Evolutionary conservation across 768 basidiomycete genomes (phyloP).

Genomic region (Kwoniella dendrophila): DNA sequence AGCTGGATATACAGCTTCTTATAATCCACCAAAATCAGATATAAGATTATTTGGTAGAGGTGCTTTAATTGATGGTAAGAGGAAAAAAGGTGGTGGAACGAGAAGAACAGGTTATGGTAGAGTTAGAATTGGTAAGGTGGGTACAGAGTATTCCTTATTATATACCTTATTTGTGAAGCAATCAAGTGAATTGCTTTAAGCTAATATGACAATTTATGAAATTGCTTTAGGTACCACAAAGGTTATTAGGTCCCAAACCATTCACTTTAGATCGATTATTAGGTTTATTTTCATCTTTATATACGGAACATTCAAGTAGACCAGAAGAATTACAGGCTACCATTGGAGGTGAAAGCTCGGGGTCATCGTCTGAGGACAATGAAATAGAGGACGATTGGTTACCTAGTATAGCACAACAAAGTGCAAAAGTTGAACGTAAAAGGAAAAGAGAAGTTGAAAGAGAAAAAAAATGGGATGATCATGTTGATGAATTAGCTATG

Average conservation of each 20-base stretch:
- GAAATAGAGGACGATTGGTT: conserved; percentile 36
- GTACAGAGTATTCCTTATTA: neutral
- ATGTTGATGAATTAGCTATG: conserved; percentile 60
- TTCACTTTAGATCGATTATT: conserved; percentile 79
- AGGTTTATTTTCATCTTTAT: conserved; percentile 74
- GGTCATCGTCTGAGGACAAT: conserved; percentile 57
- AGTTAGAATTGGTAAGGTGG: conserved; percentile 47
- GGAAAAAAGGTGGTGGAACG: conserved; percentile 45
- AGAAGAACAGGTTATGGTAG: conserved; percentile 59
- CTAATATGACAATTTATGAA: too few species aligned
- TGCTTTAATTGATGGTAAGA: conserved; percentile 62
- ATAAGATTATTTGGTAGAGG: conserved; percentile 79
- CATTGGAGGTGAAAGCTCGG: conserved; percentile 61
- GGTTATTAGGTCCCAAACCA: conserved; percentile 73
- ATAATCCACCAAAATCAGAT: conserved; percentile 79
- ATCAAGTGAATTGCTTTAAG: too few species aligned
- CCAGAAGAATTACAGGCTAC: conserved; percentile 75
- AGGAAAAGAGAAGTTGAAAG: conserved; percentile 73
- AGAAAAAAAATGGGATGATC: conserved; percentile 88
- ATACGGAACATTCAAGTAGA: conserved; percentile 48
- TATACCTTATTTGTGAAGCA: neutral
- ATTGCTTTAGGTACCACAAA: conserved; percentile 61
- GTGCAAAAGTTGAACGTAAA: conserved; percentile 72
- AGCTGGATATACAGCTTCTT: conserved; percentile 78
- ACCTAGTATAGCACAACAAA: conserved; percentile 64